These are phyloP conservation scores for Xylaria sp. DNA, from an alignment of 2,329 filamentous ascomycete species.

Conservation along the genomic window DNA sequence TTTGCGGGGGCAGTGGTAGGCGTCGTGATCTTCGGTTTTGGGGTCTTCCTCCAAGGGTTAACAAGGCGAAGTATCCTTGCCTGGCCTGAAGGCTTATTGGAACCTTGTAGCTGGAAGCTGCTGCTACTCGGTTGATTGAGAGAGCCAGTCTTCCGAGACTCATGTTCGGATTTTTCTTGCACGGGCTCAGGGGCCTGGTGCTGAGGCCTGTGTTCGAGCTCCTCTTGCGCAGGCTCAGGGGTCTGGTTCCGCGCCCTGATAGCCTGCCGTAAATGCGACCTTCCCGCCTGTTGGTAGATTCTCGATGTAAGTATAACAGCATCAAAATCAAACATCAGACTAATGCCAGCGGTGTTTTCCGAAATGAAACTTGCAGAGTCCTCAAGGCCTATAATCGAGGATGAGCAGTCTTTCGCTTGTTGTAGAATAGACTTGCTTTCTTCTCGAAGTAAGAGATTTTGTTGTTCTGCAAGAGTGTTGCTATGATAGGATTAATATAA, in stretches of 20 bases:
- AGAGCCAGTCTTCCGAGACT: no score
- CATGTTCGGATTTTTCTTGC: no score
- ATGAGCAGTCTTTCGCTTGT: slow-evolving; percentile 27
- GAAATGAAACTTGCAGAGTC: slow-evolving; percentile 28
- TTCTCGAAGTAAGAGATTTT: slow-evolving; percentile 12
- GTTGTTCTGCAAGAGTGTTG: slow-evolving; percentile 27
- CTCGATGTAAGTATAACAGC: neutral
- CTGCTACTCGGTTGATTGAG: no score
- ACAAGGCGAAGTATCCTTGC: no score
- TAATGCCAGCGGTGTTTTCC: slow-evolving; percentile 27
- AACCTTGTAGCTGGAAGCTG: no score
- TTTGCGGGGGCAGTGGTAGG: neutral
- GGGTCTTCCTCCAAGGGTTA: neutral
- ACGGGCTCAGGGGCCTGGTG: no score
- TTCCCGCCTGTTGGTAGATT: neutral
- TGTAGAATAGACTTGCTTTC: slow-evolving; percentile 27
- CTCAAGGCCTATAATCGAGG: slow-evolving; percentile 23
- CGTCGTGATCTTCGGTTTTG: slow-evolving; percentile 1
- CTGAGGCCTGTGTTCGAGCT: no score
- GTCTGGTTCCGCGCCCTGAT: neutral
- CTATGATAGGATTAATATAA: slow-evolving; percentile 9
- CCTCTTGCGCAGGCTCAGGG: no score
- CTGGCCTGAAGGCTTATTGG: no score
- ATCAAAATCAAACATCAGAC: slow-evolving; percentile 3
- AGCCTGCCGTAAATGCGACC: neutral